Percentiles rank a stretch among this genome's conserved stretches.
These are phyloP conservation scores for Furcasterigmium furcatum DNA, from an alignment of 2,329 filamentous ascomycete genomes.

Conservation along the genomic window DNA sequence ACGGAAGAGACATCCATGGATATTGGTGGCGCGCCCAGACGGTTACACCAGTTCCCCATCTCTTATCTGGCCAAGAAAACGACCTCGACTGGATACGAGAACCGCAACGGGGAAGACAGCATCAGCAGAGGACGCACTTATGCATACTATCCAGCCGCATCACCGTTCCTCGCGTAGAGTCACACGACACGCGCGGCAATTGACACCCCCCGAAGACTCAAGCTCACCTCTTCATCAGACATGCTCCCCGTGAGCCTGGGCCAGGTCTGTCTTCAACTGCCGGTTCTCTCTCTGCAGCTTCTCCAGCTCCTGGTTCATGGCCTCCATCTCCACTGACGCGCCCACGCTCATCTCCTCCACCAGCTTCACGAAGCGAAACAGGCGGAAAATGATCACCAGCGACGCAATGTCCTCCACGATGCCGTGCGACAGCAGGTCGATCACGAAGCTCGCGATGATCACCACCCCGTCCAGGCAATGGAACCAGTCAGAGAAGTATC, in stretches of 20 bases:
- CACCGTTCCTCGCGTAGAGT: too few species aligned
- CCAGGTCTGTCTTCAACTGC: conserved; percentile 20
- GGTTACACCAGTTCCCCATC: too few species aligned
- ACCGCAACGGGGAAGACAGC: too few species aligned
- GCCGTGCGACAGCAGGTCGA: conserved; percentile 60
- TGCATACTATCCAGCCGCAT: too few species aligned
- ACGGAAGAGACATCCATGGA: too few species aligned
- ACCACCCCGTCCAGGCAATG: conserved; percentile 63
- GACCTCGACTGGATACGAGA: too few species aligned
- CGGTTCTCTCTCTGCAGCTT: conserved; percentile 46
- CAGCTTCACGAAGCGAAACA: conserved; percentile 70
- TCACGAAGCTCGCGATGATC: conserved; percentile 57
- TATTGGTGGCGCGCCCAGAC: too few species aligned
- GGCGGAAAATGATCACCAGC: conserved; percentile 62
- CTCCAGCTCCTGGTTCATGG: conserved; percentile 48
- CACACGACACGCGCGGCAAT: too few species aligned
- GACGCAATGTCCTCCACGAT: conserved; percentile 61
- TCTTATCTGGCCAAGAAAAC: too few species aligned
- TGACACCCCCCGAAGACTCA: too few species aligned
- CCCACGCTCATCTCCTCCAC: conserved; percentile 65
- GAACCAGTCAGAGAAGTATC: conserved; percentile 56
- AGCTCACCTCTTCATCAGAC: too few species aligned
- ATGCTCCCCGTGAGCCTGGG: not conserved
- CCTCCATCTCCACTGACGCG: conserved; percentile 59
- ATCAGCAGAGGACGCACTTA: too few species aligned